phyloP scores from a whole-genome alignment of 768 basidiomycete genomes.

The Lentinula detonsa region DNA sequence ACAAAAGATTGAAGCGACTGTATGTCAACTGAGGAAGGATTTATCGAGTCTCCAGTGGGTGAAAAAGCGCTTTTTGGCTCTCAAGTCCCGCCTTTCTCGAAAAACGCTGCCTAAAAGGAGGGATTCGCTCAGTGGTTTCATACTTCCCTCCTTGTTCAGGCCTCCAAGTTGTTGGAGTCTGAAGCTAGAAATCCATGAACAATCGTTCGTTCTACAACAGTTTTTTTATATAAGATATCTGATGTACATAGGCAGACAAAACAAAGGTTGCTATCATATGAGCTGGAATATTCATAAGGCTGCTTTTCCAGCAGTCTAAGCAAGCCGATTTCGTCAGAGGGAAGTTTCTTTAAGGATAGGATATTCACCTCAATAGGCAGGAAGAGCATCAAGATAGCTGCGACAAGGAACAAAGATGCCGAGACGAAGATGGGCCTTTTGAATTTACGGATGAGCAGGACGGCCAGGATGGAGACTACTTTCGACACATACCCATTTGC shows the following conservation, averaged over 20 bases:
- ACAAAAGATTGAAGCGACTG: too few species aligned
- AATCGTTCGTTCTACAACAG: background rate
- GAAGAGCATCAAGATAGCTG: conserved; percentile 1
- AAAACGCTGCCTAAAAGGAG: too few species aligned
- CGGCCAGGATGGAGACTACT: background rate
- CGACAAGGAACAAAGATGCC: conserved; percentile 1
- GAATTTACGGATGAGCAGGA: background rate
- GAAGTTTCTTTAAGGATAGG: background rate
- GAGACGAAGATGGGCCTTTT: conserved; percentile 4
- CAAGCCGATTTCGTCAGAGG: background rate
- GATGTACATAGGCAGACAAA: too few species aligned
- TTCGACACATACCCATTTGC: conserved; percentile 1
- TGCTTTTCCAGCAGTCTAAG: conserved; percentile 6
- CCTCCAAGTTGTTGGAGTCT: background rate
- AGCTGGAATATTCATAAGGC: background rate
- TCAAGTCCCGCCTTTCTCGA: too few species aligned
- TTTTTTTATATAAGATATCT: background rate
- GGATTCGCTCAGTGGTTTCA: background rate
- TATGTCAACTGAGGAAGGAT: too few species aligned
- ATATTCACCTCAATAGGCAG: conserved; percentile 5
- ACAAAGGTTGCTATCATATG: too few species aligned
- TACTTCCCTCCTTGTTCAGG: background rate
- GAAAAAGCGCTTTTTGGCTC: too few species aligned
- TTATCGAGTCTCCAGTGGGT: too few species aligned
- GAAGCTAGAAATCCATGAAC: background rate